A percentile compares a stretch with the other conserved stretches of the same genome.
Evolutionary conservation across 192 early-diverging fungal genomes (phyloP).

Genomic region (Spizellomyces sp.): DNA sequence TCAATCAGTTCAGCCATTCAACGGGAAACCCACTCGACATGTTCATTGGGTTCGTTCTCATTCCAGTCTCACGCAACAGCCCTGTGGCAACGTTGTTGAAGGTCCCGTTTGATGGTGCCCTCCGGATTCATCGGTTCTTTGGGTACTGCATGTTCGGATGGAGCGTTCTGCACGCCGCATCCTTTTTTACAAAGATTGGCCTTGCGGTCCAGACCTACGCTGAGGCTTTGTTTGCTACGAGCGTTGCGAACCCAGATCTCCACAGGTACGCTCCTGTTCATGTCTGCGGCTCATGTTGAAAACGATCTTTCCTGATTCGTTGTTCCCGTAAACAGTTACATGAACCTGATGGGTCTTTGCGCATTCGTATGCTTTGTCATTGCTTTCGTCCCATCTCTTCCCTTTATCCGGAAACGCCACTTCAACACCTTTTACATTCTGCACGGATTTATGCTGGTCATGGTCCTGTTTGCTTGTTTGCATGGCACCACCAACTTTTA

Average conservation of each 20-base stretch:
- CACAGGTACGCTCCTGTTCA: not conserved
- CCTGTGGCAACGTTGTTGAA: constrained; percentile 18
- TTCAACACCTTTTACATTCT: constrained; percentile 38
- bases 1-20: too few species aligned
- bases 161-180: constrained; percentile 14
- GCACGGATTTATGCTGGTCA: constrained; percentile 33
- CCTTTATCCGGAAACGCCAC: constrained; percentile 21
- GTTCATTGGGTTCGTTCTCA: constrained; percentile 24
- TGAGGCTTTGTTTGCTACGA: not conserved
- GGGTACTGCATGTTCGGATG: constrained; percentile 23
- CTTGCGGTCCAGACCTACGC: not conserved
- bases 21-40: constrained; percentile 20
- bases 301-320: not conserved
- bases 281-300: not conserved
- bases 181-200: not conserved
- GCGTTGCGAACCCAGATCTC: not conserved
- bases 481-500: constrained; percentile 37
- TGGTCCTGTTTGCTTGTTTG: constrained; percentile 37
- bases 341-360: constrained; percentile 7
- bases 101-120: constrained; percentile 10
- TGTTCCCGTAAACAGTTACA: constrained; percentile 4
- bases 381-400: constrained; percentile 25
- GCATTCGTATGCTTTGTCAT: constrained; percentile 4
- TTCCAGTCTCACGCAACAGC: constrained; percentile 26
- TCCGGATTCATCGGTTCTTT: constrained; percentile 36